Evolutionary conservation across 1,139 yeast genomes (phyloP).

Genomic region (Geotrichum fermentans): DNA sequence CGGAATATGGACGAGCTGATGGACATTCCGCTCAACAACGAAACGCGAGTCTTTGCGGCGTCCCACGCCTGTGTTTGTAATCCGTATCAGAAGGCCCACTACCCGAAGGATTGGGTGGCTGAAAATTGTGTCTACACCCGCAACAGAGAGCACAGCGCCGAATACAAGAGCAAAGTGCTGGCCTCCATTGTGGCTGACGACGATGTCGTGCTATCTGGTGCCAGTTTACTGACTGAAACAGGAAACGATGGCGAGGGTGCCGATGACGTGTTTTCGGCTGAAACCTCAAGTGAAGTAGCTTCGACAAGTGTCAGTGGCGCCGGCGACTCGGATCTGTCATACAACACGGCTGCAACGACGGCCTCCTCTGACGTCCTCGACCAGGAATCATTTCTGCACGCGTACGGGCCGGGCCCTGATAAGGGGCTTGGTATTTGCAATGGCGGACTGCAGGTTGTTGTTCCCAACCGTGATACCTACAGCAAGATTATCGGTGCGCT

Average conservation of each 20-base stretch:
- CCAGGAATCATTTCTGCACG: conserved; percentile 25
- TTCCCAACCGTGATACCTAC: conserved; percentile 40
- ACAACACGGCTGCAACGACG: not conserved
- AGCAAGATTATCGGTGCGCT: conserved; percentile 41
- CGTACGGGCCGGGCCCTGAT: conserved; percentile 42
- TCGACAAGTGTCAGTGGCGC: not conserved
- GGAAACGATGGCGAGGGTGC: not conserved
- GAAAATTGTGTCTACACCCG: conserved; percentile 48
- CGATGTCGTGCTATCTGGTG: conserved; percentile 2
- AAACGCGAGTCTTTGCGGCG: conserved; percentile 46
- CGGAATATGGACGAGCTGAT: conserved; percentile 55
- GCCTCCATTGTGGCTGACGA: not conserved
- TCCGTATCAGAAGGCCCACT: conserved; percentile 47
- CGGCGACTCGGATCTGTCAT: not conserved
- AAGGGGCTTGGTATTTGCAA: conserved; percentile 47
- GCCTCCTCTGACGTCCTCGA: conserved; percentile 15
- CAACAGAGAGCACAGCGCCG: conserved; percentile 29
- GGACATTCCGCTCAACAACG: conserved; percentile 36
- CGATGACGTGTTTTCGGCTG: not conserved
- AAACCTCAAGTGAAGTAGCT: not conserved
- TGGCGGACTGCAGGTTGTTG: conserved; percentile 50
- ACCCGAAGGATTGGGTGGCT: conserved; percentile 49
- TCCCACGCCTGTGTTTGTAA: conserved; percentile 59
- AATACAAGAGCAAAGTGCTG: conserved; percentile 13
- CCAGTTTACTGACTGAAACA: conserved; percentile 11